Evolutionary conservation across 495 filamentous ascomycete species (phyloP).

Genomic region (Lasiosphaeris hirsuta): DNA sequence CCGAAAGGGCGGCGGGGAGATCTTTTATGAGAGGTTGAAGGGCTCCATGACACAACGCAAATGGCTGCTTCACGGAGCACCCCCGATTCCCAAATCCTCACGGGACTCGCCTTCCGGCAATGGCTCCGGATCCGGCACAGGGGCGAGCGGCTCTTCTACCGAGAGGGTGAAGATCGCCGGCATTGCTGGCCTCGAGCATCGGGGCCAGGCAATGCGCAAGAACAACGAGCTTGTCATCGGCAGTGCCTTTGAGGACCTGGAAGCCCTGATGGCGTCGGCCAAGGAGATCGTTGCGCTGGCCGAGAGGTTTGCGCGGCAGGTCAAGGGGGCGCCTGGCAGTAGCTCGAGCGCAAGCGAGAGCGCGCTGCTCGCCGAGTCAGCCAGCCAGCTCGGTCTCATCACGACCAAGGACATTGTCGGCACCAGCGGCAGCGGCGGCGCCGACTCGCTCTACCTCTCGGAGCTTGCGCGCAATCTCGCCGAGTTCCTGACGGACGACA

Average conservation of each 20-base stretch:
- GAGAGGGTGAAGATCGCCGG: constrained; percentile 66
- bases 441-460: constrained; percentile 58
- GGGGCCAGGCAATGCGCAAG: constrained; percentile 74
- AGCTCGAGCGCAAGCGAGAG: constrained; percentile 58
- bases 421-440: constrained; percentile 39
- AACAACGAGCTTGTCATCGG: constrained; percentile 94
- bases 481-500: constrained; percentile 91
- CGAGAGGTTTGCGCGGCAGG: constrained; percentile 75
- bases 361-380: constrained; percentile 76
- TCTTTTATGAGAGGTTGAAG: constrained; percentile 86
- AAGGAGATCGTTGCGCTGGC: constrained; percentile 94
- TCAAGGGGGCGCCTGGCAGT: constrained; percentile 51
- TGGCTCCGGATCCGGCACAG: constrained; percentile 54
- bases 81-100: constrained; percentile 78
- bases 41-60: constrained; percentile 85
- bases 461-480: constrained; percentile 87
- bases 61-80: constrained; percentile 91
- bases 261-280: constrained; percentile 93
- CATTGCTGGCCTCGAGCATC: constrained; percentile 86
- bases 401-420: constrained; percentile 87
- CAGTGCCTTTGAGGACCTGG: constrained; percentile 92
- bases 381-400: constrained; percentile 78
- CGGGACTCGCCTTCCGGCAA: constrained; percentile 4
- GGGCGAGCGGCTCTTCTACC: constrained; percentile 18
- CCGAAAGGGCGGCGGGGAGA: constrained; percentile 80